Evolutionary conservation across 2,329 filamentous ascomycete genomes (phyloP).

Genomic region (Huntiella decipiens): DNA sequence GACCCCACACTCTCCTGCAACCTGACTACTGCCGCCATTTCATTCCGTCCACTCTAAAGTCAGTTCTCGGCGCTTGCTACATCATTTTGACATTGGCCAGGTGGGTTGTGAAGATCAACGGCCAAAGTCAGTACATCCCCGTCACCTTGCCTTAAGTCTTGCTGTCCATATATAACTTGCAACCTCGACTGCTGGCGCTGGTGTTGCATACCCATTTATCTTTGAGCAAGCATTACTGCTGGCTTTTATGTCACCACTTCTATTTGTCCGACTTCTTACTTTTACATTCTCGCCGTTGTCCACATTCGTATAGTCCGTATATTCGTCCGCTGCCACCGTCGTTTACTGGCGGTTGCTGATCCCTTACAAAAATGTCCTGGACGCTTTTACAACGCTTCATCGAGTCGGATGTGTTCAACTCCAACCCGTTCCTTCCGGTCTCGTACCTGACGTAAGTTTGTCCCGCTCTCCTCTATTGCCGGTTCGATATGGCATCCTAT

Average conservation of each 20-base stretch:
- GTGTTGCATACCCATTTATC: too few relatives aligned
- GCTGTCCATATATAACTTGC: too few relatives aligned
- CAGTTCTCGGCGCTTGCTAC: neutral
- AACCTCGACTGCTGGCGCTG: too few relatives aligned
- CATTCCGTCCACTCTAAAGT: too few relatives aligned
- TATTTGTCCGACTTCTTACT: neutral
- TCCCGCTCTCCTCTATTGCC: neutral
- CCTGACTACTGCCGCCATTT: too few relatives aligned
- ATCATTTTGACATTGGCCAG: neutral
- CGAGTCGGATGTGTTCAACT: conserved; percentile 86
- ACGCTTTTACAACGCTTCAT: conserved; percentile 78
- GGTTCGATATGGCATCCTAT: neutral
- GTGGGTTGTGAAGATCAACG: neutral
- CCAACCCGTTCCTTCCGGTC: conserved; percentile 72
- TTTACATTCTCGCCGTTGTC: too few relatives aligned
- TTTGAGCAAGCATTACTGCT: too few relatives aligned
- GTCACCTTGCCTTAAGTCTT: too few relatives aligned
- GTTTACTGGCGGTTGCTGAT: neutral
- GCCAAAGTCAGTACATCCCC: too few relatives aligned
- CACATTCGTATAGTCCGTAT: neutral
- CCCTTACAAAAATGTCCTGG: conserved; percentile 45
- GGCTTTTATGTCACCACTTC: neutral
- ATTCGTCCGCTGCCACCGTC: neutral
- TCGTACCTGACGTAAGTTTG: conserved; percentile 65
- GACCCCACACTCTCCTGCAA: too few relatives aligned